Conservation (phyloP, 2,329 filamentous ascomycete species). For the Claviceps arundinis region DNA sequence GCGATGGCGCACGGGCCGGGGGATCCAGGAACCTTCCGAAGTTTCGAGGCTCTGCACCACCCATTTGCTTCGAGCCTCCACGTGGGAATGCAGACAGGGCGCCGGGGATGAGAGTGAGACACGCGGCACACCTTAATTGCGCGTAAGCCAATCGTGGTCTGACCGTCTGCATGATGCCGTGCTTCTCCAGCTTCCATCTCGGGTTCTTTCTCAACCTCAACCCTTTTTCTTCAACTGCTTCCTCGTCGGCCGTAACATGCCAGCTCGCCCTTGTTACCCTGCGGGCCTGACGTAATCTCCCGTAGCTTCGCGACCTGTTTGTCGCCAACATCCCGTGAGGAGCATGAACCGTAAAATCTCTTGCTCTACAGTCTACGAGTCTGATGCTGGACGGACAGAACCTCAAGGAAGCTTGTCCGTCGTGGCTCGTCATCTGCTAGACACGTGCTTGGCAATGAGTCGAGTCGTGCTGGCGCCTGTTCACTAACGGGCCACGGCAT, state of each 20-base stretch:
- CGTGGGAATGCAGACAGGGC: slow-evolving; percentile 1
- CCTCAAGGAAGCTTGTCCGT: not conserved
- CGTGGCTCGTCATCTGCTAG: not conserved
- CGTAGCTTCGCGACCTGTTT: not conserved
- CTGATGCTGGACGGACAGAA: not conserved
- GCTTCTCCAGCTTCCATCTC: too few relatives aligned
- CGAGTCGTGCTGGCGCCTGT: not conserved
- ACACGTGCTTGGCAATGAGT: not conserved
- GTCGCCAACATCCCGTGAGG: not conserved
- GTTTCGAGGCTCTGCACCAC: not conserved
- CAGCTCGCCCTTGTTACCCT: not conserved
- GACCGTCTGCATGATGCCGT: too few relatives aligned
- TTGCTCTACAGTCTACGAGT: too few relatives aligned
- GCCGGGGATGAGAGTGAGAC: not conserved
- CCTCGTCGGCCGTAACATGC: slow-evolving; percentile 1
- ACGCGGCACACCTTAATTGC: not conserved
- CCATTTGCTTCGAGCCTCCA: slow-evolving; percentile 1
- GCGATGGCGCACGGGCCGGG: not conserved
- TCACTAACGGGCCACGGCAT: not conserved
- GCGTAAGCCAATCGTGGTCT: slow-evolving; percentile 1
- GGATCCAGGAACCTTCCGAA: not conserved
- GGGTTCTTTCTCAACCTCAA: too few relatives aligned
- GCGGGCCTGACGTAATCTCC: slow-evolving; percentile 1
- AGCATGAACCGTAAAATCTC: not conserved
- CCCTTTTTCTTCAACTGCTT: not conserved